Evolutionary conservation across 2,329 filamentous ascomycete genomes (phyloP).

Genomic region (Diaporthe sp.): DNA sequence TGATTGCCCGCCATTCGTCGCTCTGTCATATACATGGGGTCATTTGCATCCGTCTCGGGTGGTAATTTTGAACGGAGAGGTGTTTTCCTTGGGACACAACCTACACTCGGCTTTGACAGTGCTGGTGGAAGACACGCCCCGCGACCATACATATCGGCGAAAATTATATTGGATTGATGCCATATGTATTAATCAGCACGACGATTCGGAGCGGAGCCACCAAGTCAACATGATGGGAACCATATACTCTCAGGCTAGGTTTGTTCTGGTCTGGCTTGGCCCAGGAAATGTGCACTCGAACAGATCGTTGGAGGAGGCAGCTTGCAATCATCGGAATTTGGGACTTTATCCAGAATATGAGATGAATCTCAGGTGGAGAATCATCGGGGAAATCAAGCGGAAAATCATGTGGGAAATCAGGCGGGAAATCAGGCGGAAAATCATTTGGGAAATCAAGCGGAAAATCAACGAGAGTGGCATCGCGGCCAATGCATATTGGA

Average conservation of each 20-base stretch:
- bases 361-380: too few species aligned
- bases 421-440: too few species aligned
- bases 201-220: neutral
- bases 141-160: neutral
- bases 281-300: neutral
- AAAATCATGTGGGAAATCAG: too few species aligned
- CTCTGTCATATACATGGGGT: neutral
- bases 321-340: neutral
- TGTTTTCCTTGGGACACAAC: neutral
- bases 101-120: neutral
- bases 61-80: neutral
- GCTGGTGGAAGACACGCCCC: neutral
- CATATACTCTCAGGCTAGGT: neutral
- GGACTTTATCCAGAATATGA: too few species aligned
- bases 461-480: too few species aligned
- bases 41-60: neutral
- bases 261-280: neutral
- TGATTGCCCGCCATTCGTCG: neutral
- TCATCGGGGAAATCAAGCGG: too few species aligned
- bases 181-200: neutral
- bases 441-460: too few species aligned
- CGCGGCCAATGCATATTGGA: neutral
- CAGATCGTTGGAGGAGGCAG: neutral
- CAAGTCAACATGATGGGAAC: neutral
- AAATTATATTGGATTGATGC: neutral